Conservation (phyloP, 257 asterid genomes). For the Solanum chmielewskii region DNA sequence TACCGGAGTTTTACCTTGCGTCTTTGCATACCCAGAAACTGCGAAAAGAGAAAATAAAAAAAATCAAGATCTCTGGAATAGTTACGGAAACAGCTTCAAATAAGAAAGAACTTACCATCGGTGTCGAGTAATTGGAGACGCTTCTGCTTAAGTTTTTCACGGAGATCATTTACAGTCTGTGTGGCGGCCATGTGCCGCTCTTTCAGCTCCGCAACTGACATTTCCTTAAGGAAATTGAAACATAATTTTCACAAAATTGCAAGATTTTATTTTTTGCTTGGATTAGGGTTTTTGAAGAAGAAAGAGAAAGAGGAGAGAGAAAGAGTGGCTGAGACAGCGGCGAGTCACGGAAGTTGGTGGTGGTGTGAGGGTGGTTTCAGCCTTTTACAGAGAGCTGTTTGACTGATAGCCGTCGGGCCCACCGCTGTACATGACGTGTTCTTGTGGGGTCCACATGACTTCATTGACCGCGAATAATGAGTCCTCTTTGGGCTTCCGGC, state of each 20-base stretch:
- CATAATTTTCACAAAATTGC: background rate
- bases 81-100: background rate
- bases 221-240: slow-evolving; percentile 8
- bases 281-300: background rate
- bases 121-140: slow-evolving; percentile 84
- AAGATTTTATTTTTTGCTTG: background rate
- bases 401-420: slow-evolving; percentile 11
- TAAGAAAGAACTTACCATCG: slow-evolving; percentile 32
- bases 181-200: slow-evolving; percentile 90
- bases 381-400: background rate
- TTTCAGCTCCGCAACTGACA: slow-evolving; percentile 81
- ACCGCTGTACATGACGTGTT: background rate
- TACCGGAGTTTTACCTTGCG: slow-evolving; percentile 80
- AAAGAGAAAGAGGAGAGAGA: background rate
- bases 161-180: slow-evolving; percentile 61
- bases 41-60: background rate
- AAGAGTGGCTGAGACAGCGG: background rate
- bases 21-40: slow-evolving; percentile 76
- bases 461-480: background rate
- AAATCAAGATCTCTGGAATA: slow-evolving; percentile 22
- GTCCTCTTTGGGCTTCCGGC: background rate
- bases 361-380: background rate
- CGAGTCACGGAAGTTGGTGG: background rate
- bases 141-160: slow-evolving; percentile 59
- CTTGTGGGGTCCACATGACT: background rate